Evolutionary conservation across 441 rosid species (phyloP).

Genomic region (Populus hybrid): DNA sequence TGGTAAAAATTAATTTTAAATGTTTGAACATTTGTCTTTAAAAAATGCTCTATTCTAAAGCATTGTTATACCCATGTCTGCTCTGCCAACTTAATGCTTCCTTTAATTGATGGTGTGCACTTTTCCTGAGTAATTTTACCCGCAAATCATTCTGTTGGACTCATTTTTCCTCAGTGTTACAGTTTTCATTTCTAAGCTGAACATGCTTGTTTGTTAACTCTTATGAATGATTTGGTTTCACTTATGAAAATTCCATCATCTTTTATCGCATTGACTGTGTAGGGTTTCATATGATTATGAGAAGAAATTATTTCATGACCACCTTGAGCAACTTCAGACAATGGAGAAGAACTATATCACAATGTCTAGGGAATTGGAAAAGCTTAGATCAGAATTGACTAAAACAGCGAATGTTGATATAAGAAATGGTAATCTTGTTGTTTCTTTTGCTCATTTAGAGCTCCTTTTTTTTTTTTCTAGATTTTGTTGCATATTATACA

Average conservation of each 20-base stretch:
- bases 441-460: slow-evolving; percentile 8
- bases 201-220: background rate
- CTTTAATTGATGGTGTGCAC: background rate
- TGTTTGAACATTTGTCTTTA: background rate
- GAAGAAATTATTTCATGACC: slow-evolving; percentile 84
- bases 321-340: slow-evolving; percentile 86
- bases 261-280: slow-evolving; percentile 26
- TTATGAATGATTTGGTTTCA: background rate
- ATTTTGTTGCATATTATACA: background rate
- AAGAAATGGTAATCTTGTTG: slow-evolving; percentile 42
- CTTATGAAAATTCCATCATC: background rate
- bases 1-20: slow-evolving; percentile 5
- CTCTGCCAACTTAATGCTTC: background rate
- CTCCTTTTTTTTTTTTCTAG: background rate
- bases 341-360: slow-evolving; percentile 86
- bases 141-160: background rate
- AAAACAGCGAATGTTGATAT: slow-evolving; percentile 54
- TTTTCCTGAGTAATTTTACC: background rate
- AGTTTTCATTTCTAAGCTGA: background rate
- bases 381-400: slow-evolving; percentile 68
- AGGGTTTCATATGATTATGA: slow-evolving; percentile 88
- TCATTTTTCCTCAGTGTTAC: background rate
- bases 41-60: background rate
- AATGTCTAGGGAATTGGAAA: slow-evolving; percentile 91
- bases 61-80: background rate